Conservation (phyloP, 768 basidiomycete genomes). For the Calocybe indica region DNA sequence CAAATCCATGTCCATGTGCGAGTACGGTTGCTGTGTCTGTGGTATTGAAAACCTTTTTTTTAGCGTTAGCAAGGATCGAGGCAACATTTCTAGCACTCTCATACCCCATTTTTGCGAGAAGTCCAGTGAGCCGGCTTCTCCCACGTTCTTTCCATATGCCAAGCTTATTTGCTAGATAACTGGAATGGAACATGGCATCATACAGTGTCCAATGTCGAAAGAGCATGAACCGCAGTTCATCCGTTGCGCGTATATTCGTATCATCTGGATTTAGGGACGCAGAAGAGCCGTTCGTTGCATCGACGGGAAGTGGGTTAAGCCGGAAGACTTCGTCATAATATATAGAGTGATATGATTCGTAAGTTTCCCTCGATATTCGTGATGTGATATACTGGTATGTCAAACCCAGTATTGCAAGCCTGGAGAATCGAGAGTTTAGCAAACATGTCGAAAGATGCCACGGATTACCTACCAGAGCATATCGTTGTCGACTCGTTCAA, state of each 20-base stretch:
- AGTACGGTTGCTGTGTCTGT: conserved; percentile 90
- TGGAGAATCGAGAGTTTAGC: conserved; percentile 20
- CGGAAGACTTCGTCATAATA: conserved; percentile 92
- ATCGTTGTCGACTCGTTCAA: conserved; percentile 92
- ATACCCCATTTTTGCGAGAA: conserved; percentile 98
- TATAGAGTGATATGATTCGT: conserved; percentile 74
- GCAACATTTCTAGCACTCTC: conserved; percentile 13
- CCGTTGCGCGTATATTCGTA: conserved; percentile 69
- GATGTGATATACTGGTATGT: conserved; percentile 90
- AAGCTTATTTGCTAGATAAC: conserved; percentile 90
- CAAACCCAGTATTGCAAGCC: conserved; percentile 90
- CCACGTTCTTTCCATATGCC: conserved; percentile 97
- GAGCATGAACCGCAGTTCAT: conserved; percentile 91
- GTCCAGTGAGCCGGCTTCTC: conserved; percentile 79
- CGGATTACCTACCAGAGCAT: conserved; percentile 69
- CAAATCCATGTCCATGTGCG: conserved; percentile 95
- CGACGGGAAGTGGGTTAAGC: conserved; percentile 61
- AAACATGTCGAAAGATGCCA: background rate
- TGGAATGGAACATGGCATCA: conserved; percentile 97
- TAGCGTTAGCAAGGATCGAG: background rate
- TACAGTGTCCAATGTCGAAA: conserved; percentile 98
- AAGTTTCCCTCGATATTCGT: conserved; percentile 80
- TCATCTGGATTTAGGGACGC: conserved; percentile 77
- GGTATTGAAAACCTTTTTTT: conserved; percentile 79
- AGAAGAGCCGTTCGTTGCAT: conserved; percentile 23